Evolutionary conservation across 1,284 basidiomycete species (phyloP).

Genomic region (Tylopilus sp.): DNA sequence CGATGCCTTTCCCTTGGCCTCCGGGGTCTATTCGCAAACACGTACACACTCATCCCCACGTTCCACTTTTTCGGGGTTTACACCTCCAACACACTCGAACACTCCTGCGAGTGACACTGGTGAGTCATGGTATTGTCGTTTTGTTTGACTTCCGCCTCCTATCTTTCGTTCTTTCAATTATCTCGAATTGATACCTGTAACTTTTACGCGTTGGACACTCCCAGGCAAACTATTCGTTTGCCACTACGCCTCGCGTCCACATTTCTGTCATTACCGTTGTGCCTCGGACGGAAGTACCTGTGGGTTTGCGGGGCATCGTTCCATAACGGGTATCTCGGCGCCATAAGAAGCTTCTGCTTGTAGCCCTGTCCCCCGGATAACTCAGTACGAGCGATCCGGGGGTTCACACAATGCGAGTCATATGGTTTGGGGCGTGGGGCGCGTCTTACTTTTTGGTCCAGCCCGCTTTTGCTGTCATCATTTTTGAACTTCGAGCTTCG

Average conservation of each 20-base stretch:
- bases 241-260: too few species aligned
- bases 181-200: neutral
- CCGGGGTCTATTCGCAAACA: conserved; percentile 17
- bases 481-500: conserved; percentile 22
- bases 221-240: too few species aligned
- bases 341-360: too few species aligned
- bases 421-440: neutral
- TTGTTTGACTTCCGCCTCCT: neutral
- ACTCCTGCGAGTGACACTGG: conserved; percentile 40
- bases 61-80: conserved; percentile 31
- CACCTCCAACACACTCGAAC: conserved; percentile 35
- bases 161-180: conserved; percentile 2
- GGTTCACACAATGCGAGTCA: neutral
- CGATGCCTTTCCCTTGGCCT: conserved; percentile 16
- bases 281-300: too few species aligned
- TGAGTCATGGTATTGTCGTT: conserved; percentile 28
- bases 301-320: too few species aligned
- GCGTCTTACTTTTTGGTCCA: neutral
- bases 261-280: too few species aligned
- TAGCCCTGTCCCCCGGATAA: too few species aligned
- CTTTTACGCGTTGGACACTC: neutral
- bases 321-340: too few species aligned
- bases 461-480: neutral
- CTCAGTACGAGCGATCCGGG: too few species aligned
- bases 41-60: conserved; percentile 29